These are phyloP conservation scores for Vanrija sp. DNA, from an alignment of 1,284 basidiomycete genomes.

Conservation along the genomic window DNA sequence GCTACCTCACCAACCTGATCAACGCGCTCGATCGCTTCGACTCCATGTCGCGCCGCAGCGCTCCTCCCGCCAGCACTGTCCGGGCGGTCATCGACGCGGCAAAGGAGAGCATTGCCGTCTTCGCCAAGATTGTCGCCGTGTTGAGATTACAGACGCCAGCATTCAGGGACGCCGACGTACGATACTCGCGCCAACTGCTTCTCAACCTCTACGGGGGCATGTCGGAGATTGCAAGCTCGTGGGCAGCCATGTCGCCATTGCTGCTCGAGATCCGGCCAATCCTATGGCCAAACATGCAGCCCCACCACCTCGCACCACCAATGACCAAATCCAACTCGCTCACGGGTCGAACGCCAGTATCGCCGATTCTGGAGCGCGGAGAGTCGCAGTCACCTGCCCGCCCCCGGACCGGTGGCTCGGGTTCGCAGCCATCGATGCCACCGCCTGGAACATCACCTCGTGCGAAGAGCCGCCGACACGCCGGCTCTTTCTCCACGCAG, in stretches of 20 bases:
- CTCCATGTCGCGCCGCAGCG: constrained; percentile 63
- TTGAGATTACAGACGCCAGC: constrained; percentile 70
- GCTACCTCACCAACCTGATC: constrained; percentile 79
- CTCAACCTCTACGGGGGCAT: constrained; percentile 85
- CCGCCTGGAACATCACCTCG: constrained; percentile 12
- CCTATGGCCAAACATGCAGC: constrained; percentile 59
- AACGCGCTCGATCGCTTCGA: constrained; percentile 90
- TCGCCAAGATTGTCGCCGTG: constrained; percentile 80
- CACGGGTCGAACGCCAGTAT: constrained; percentile 45
- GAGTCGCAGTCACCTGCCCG: constrained; percentile 16
- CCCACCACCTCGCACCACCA: constrained; percentile 15
- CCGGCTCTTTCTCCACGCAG: constrained; percentile 85
- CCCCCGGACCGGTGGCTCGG: not conserved
- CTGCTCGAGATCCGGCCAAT: constrained; percentile 67
- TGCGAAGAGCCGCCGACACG: constrained; percentile 68
- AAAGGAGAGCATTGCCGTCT: constrained; percentile 77
- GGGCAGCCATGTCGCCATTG: constrained; percentile 72
- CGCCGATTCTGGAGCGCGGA: constrained; percentile 47
- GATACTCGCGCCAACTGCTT: constrained; percentile 82
- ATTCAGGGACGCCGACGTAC: constrained; percentile 66
- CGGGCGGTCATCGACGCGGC: constrained; percentile 77
- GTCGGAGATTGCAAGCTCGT: constrained; percentile 81
- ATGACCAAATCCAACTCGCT: constrained; percentile 14
- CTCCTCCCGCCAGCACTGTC: constrained; percentile 64
- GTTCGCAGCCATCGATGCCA: constrained; percentile 3